A percentile compares a stretch with the other conserved stretches of the same genome.
These are phyloP conservation scores for Ilyonectria destructans DNA, from an alignment of 2,329 filamentous ascomycete genomes.

Conservation along the genomic window DNA sequence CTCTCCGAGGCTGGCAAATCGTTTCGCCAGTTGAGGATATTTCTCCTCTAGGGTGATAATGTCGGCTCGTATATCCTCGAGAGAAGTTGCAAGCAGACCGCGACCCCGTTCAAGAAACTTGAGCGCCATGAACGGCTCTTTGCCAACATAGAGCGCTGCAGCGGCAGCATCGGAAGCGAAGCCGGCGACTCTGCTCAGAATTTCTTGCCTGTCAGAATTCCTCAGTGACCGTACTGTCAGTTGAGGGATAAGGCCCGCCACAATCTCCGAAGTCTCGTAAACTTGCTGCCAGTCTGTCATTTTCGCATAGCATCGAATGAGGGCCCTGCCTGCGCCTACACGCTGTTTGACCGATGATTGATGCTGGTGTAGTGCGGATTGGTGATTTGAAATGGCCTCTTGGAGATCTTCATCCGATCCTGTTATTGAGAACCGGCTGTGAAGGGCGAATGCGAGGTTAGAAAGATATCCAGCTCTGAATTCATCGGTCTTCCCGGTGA, in stretches of 20 bases:
- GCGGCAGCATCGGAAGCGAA: slow-evolving; percentile 14
- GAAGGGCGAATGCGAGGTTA: neutral
- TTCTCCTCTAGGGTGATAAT: neutral
- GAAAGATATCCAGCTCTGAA: neutral
- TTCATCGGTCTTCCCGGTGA: neutral
- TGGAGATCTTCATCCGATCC: neutral
- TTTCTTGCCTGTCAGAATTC: slow-evolving; percentile 8
- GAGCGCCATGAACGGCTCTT: neutral
- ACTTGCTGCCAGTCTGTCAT: neutral
- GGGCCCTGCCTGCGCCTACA: neutral
- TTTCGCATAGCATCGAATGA: neutral
- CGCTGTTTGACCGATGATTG: neutral
- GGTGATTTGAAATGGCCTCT: neutral
- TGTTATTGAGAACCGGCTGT: neutral
- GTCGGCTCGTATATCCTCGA: slow-evolving; percentile 2
- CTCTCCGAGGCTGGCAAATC: neutral
- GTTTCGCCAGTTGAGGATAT: neutral
- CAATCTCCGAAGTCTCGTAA: neutral
- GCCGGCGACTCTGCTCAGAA: neutral
- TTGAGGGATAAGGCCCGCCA: neutral
- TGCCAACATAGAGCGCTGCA: neutral
- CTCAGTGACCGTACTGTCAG: neutral
- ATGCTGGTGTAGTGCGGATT: neutral
- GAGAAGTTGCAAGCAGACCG: neutral
- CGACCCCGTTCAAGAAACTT: slow-evolving; percentile 10